A percentile compares a stretch with the other conserved stretches of the same genome.
Evolutionary conservation across 2,329 filamentous ascomycete genomes (phyloP).

Genomic region (Fusarium praegraminearum): DNA sequence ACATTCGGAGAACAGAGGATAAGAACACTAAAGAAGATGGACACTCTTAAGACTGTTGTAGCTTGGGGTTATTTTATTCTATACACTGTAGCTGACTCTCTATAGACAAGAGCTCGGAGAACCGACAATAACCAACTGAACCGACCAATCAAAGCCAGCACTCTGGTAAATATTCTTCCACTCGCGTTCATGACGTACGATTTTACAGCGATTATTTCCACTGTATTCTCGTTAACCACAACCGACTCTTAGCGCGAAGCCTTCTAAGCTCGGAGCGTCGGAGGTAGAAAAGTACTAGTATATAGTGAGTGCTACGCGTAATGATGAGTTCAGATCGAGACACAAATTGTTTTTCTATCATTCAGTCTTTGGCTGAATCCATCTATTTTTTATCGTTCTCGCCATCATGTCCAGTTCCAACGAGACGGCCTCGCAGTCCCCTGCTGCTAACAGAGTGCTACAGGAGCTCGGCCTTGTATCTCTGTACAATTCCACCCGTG

Average conservation of each 20-base stretch:
- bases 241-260: background rate
- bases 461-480: slow-evolving; percentile 48
- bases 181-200: background rate
- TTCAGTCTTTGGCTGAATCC: accelerated
- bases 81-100: accelerated
- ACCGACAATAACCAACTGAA: background rate
- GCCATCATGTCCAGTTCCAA: background rate
- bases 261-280: slow-evolving; percentile 19
- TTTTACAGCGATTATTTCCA: background rate
- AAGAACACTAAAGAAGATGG: too few species aligned
- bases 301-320: background rate
- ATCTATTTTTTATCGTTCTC: accelerated
- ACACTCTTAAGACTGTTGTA: background rate
- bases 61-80: accelerated
- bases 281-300: slow-evolving; percentile 13
- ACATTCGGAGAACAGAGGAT: too few species aligned
- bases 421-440: background rate
- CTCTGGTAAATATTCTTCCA: slow-evolving; percentile 23
- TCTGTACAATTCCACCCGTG: slow-evolving; percentile 36
- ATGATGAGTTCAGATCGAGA: background rate
- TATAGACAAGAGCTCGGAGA: background rate
- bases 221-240: background rate
- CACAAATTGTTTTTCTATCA: accelerated
- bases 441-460: slow-evolving; percentile 2
- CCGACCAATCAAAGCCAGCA: background rate